phyloP scores from a whole-genome alignment of 2,329 filamentous ascomycete species.

The Penicillium sp. region DNA sequence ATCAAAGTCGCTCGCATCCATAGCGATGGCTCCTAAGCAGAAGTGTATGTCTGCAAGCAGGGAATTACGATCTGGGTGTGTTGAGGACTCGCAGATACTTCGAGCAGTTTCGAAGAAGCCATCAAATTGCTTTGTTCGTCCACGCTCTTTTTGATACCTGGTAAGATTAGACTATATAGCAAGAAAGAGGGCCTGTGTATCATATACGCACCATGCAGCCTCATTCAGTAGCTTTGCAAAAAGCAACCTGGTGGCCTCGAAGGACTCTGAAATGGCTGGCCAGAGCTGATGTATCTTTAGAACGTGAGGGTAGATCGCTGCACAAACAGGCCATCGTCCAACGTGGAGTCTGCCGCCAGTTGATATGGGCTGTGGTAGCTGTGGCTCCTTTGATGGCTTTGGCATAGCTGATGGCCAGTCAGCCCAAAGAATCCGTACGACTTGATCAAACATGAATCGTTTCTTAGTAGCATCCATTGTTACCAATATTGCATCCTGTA shows the following conservation, averaged over 20 bases:
- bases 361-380: constrained; percentile 17
- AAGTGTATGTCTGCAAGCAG: constrained; percentile 22
- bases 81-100: constrained; percentile 20
- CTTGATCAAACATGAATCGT: constrained; percentile 14
- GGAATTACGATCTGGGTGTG: constrained; percentile 18
- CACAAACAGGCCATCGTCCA: constrained; percentile 21
- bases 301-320: constrained; percentile 24
- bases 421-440: constrained; percentile 17
- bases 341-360: constrained; percentile 17
- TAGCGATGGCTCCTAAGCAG: constrained; percentile 20
- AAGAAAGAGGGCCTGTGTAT: background rate
- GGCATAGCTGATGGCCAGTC: constrained; percentile 21
- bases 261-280: constrained; percentile 11
- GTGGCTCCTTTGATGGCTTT: constrained; percentile 18
- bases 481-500: constrained; percentile 6
- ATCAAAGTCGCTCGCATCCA: constrained; percentile 19
- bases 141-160: constrained; percentile 23
- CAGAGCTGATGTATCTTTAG: constrained; percentile 21
- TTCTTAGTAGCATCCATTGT: constrained; percentile 15
- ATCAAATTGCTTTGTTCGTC: constrained; percentile 21
- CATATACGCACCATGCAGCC: constrained; percentile 21
- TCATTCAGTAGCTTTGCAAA: constrained; percentile 23
- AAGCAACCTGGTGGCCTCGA: constrained; percentile 16
- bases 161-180: constrained; percentile 16
- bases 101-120: constrained; percentile 22